phyloP scores from a whole-genome alignment of 306 rosid species.

The Vigna angularis region DNA sequence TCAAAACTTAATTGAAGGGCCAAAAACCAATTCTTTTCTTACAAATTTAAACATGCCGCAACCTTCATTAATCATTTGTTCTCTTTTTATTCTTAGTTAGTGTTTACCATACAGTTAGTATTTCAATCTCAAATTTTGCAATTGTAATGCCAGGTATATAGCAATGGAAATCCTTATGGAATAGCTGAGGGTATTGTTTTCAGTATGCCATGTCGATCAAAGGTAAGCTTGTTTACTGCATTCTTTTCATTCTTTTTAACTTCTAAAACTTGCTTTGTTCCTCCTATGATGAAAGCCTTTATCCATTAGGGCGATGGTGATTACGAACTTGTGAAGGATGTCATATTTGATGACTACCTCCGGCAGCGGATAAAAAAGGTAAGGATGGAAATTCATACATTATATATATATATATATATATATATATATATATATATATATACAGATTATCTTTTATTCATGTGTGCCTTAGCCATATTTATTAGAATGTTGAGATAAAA shows the following conservation, averaged over 20 bases:
- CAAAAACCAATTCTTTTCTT: not conserved
- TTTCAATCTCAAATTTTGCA: slow-evolving; percentile 32
- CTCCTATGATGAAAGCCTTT: not conserved
- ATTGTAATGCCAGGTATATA: slow-evolving; percentile 70
- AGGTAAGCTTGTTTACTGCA: slow-evolving; percentile 54
- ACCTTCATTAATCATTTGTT: not conserved
- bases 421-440: no score
- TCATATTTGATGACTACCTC: slow-evolving; percentile 81
- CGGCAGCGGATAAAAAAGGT: slow-evolving; percentile 75
- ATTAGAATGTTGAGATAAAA: no score
- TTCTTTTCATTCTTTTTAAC: slow-evolving; percentile 20
- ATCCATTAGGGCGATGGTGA: slow-evolving; percentile 86
- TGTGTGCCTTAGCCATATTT: not conserved
- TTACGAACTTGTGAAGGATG: slow-evolving; percentile 86
- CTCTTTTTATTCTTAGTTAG: slow-evolving; percentile 11
- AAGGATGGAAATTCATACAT: slow-evolving; percentile 2
- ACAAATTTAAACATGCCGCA: not conserved
- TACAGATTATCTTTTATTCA: not conserved
- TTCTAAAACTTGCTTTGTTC: not conserved
- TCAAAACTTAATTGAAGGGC: slow-evolving; percentile 12
- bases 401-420: no score
- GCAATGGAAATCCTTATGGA: slow-evolving; percentile 90
- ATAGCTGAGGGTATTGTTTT: slow-evolving; percentile 89
- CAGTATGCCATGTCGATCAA: slow-evolving; percentile 99
- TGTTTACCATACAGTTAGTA: no score